Evolutionary conservation across 2,329 filamentous ascomycete species (phyloP).

Genomic region (Pseudogymnoascus sp.): DNA sequence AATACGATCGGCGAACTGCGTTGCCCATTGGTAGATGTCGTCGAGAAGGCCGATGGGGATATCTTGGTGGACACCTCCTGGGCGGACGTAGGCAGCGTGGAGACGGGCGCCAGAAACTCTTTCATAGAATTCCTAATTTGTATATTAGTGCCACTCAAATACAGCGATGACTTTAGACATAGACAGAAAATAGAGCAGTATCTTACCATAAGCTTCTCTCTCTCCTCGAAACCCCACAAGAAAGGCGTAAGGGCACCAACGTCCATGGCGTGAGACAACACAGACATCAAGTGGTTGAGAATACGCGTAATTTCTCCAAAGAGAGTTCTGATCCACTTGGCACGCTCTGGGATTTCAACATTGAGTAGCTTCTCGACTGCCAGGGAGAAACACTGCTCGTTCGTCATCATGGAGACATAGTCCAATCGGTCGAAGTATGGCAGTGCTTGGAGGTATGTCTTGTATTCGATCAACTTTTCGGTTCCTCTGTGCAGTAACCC

Average conservation of each 20-base stretch:
- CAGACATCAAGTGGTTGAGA: constrained; percentile 96
- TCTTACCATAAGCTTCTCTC: constrained; percentile 97
- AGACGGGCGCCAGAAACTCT: constrained; percentile 96
- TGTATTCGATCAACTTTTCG: constrained; percentile 99
- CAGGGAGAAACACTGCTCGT: constrained; percentile 94
- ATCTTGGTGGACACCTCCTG: constrained; percentile 93
- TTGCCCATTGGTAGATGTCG: constrained; percentile 99
- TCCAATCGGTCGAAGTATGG: constrained; percentile 98
- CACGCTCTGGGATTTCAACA: constrained; percentile 87
- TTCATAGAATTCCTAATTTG: constrained; percentile 89
- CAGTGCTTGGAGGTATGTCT: constrained; percentile 95
- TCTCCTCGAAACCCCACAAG: constrained; percentile 98
- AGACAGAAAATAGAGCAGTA: background rate
- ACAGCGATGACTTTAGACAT: background rate
- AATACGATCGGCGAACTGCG: constrained; percentile 95
- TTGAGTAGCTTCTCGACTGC: constrained; percentile 98
- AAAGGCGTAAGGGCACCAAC: constrained; percentile 97
- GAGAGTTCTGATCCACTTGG: constrained; percentile 93
- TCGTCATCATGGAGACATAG: constrained; percentile 99
- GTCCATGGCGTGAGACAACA: constrained; percentile 97
- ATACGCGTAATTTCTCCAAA: constrained; percentile 93
- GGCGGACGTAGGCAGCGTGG: constrained; percentile 93
- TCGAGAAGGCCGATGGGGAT: constrained; percentile 88
- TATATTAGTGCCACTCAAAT: constrained; percentile 15
- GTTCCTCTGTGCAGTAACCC: constrained; percentile 93